These are phyloP conservation scores for Beauveria sp. DNA, from an alignment of 2,329 filamentous ascomycete species.

Conservation along the genomic window DNA sequence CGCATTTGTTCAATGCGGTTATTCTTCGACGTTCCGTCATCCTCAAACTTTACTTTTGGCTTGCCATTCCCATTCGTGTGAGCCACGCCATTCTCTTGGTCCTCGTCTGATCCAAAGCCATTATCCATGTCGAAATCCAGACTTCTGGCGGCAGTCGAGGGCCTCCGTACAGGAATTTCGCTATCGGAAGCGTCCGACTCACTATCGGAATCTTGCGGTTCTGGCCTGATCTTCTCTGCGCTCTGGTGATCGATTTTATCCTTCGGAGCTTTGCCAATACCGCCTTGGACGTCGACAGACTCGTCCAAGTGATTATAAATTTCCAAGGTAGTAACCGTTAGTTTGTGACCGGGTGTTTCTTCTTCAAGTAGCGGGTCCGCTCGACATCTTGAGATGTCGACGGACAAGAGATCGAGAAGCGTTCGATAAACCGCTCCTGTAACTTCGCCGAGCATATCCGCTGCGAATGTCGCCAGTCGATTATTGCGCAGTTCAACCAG, in stretches of 20 bases:
- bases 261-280: slow-evolving; percentile 48
- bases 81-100: slow-evolving; percentile 29
- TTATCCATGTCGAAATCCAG: slow-evolving; percentile 16
- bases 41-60: slow-evolving; percentile 46
- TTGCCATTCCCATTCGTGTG: slow-evolving; percentile 30
- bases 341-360: slow-evolving; percentile 22
- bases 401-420: slow-evolving; percentile 63
- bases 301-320: slow-evolving; percentile 48
- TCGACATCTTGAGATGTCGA: slow-evolving; percentile 60
- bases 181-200: slow-evolving; percentile 21
- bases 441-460: slow-evolving; percentile 60
- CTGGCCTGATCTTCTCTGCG: slow-evolving; percentile 41
- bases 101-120: slow-evolving; percentile 25
- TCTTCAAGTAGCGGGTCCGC: slow-evolving; percentile 39
- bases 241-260: slow-evolving; percentile 39
- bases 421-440: slow-evolving; percentile 74
- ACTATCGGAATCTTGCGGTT: slow-evolving; percentile 19
- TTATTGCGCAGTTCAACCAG: slow-evolving; percentile 75
- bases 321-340: slow-evolving; percentile 44
- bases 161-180: slow-evolving; percentile 9
- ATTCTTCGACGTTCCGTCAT: slow-evolving; percentile 31
- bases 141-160: background rate
- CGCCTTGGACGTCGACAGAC: slow-evolving; percentile 44
- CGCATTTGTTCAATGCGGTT: slow-evolving; percentile 54
- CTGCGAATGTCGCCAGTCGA: slow-evolving; percentile 64